Evolutionary conservation across 1,284 basidiomycete species (phyloP), one percentile per base, ranked within the genome.

Genomic region (Irpex lacteus): DNA sequence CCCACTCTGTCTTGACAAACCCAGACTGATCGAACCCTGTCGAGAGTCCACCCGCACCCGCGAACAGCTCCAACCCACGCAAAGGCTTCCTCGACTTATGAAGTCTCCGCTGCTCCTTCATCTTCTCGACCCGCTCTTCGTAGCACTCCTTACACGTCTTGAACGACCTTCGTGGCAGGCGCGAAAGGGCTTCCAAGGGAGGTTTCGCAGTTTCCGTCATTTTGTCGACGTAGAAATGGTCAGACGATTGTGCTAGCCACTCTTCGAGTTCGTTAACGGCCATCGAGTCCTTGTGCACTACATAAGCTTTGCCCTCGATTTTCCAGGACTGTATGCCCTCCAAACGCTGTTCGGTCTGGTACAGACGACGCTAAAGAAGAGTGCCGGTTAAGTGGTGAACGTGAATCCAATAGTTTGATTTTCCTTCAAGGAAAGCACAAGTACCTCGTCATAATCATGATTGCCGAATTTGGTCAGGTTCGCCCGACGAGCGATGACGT

Each of bases 21-120:
- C 81, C 80, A 11, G 86, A 85, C 64, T 83, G 67, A 58, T 86
- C 80, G 64, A 91, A 76, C 1, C 89, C 89, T 37, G 84, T 82
- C 5, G 88, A 87, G 8, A 91, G 78, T 3, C 89, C 89, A 63
- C 89, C 89, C 61, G 88, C 89, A 69, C 89, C 88, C 71, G 82
- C 80, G 70, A 90, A 91, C 3, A 91, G 74, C 69, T 91, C 89
- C 63, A 91, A 66, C 1, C 84, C 85, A 63, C 79, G 74, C 37
- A 90, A 73, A 47, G 80, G 81, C 4, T 76, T 62, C 82, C 75
- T 18, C 71, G 72, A 47, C 72, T 64, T 11, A 34, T 78, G 68
- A 8, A 81, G 73, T 7, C 68, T 59, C 21, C 76, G 67, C 21
- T 71, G 67, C n/a, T 74, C 70, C 15, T 73, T 59, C 3, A 81